Percentiles rank a stretch among this genome's conserved stretches.
These are phyloP conservation scores for Microbotryum intermedium DNA, from an alignment of 1,284 basidiomycete genomes.

Conservation along the genomic window DNA sequence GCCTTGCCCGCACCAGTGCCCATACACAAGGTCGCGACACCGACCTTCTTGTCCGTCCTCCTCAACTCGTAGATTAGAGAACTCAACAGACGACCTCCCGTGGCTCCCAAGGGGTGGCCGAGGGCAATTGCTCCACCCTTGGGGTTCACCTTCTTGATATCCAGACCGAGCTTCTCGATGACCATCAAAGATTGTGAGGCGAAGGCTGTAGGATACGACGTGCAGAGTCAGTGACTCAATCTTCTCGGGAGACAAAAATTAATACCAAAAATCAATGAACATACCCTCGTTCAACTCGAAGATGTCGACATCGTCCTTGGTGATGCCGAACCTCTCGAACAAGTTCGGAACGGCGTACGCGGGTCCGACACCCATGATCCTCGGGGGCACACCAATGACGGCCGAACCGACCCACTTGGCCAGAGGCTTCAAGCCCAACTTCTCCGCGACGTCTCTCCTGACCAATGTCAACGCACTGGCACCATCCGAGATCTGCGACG, in stretches of 20 bases:
- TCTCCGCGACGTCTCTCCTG: slow-evolving; percentile 41
- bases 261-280: neutral
- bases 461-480: slow-evolving; percentile 41
- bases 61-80: slow-evolving; percentile 41
- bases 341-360: slow-evolving; percentile 32
- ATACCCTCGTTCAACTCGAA: slow-evolving; percentile 32
- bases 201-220: slow-evolving; percentile 35
- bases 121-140: slow-evolving; percentile 43
- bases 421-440: slow-evolving; percentile 39
- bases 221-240: neutral
- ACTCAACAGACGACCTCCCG: slow-evolving; percentile 41
- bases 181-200: slow-evolving; percentile 43
- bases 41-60: slow-evolving; percentile 37
- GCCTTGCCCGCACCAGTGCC: slow-evolving; percentile 41
- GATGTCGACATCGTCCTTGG: slow-evolving; percentile 31
- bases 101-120: slow-evolving; percentile 42
- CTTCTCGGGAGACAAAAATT: neutral
- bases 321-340: slow-evolving; percentile 27
- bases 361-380: slow-evolving; percentile 34
- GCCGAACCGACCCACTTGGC: slow-evolving; percentile 41
- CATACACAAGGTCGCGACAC: slow-evolving; percentile 41
- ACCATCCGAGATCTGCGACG: slow-evolving; percentile 43
- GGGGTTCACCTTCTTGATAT: slow-evolving; percentile 40
- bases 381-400: slow-evolving; percentile 38
- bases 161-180: slow-evolving; percentile 39